A percentile compares a stretch with the other conserved stretches of the same genome.
phyloP scores from a whole-genome alignment of 1,284 basidiomycete species.

The Tilletia caries region DNA sequence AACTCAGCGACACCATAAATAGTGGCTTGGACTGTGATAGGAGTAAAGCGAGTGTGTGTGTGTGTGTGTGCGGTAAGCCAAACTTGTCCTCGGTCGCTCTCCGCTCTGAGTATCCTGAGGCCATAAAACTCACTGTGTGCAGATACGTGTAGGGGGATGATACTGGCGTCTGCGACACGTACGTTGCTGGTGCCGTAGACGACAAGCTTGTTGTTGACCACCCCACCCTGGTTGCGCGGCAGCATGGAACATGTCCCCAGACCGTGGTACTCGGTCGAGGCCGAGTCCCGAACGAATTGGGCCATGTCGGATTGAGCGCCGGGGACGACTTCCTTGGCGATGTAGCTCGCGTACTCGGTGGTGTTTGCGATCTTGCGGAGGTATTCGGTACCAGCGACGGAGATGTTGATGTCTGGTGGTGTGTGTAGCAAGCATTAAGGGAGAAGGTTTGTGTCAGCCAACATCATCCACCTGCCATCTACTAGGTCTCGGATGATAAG shows the following conservation, averaged over 20 bases:
- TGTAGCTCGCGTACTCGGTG: slow-evolving; percentile 31
- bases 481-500: no score
- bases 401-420: slow-evolving; percentile 36
- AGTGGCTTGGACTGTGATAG: slow-evolving; percentile 57
- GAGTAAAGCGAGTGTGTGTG: neutral
- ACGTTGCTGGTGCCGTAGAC: slow-evolving; percentile 45
- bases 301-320: slow-evolving; percentile 59
- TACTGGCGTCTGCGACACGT: slow-evolving; percentile 32
- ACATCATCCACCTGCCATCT: no score
- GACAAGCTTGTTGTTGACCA: slow-evolving; percentile 35
- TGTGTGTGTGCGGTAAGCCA: no score
- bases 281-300: slow-evolving; percentile 55
- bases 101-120: no score
- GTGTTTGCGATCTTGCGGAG: slow-evolving; percentile 35
- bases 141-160: slow-evolving; percentile 52
- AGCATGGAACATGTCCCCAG: slow-evolving; percentile 52
- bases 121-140: slow-evolving; percentile 43
- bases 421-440: slow-evolving; percentile 16
- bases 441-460: neutral
- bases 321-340: slow-evolving; percentile 35
- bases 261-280: slow-evolving; percentile 59
- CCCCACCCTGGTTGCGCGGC: slow-evolving; percentile 39
- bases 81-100: no score
- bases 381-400: slow-evolving; percentile 41
- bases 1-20: slow-evolving; percentile 61